These are phyloP conservation scores for Collybiopsis luxurians DNA, from an alignment of 768 basidiomycete genomes.

Conservation along the genomic window DNA sequence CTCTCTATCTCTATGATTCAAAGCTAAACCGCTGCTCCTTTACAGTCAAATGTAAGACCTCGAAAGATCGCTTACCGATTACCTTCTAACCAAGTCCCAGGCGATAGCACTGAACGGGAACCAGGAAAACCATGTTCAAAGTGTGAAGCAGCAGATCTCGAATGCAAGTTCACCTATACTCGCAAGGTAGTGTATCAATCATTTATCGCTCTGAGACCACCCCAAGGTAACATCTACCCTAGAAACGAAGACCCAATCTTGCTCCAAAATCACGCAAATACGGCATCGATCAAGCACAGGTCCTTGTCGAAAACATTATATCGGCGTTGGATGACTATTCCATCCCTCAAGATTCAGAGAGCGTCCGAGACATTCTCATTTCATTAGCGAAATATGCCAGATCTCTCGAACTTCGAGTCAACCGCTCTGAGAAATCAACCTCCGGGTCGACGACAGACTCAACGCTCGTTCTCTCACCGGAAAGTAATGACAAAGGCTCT, in stretches of 20 bases:
- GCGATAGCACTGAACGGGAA: background rate
- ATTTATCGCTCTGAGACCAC: background rate
- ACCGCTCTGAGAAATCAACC: background rate
- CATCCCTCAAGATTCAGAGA: constrained; percentile 5
- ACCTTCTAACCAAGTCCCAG: background rate
- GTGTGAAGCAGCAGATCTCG: background rate
- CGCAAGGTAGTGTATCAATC: background rate
- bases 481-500: background rate
- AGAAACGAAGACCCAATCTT: constrained; percentile 4
- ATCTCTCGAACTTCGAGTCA: constrained; percentile 2
- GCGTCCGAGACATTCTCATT: constrained; percentile 10
- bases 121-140: background rate
- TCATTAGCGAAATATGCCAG: constrained; percentile 18
- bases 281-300: background rate
- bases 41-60: background rate
- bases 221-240: background rate
- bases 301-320: background rate
- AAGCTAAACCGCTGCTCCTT: no score
- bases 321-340: constrained; percentile 2
- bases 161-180: constrained; percentile 5
- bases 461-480: background rate
- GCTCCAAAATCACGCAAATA: constrained; percentile 1
- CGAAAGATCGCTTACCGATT: background rate
- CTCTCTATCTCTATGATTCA: background rate
- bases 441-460: background rate